Evolutionary conservation across 306 rosid species (phyloP).

Genomic region (Hippophae rhamnoides): DNA sequence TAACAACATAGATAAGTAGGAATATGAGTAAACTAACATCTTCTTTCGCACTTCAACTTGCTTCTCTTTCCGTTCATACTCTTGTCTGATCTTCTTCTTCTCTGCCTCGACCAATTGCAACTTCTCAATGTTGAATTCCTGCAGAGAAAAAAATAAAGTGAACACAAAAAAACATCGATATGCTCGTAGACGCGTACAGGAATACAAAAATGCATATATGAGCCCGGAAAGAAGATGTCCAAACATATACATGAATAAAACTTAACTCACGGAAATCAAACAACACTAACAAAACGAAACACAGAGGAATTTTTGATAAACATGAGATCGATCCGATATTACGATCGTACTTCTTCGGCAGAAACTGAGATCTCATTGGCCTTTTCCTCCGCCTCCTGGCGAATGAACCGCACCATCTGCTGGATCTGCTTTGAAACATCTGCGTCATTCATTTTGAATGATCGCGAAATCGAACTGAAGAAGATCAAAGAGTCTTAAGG

Average conservation of each 20-base stretch:
- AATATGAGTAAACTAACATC: conserved; percentile 29
- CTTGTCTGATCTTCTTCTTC: conserved; percentile 49
- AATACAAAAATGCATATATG: background rate
- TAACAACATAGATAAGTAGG: background rate
- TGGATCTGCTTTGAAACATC: conserved; percentile 66
- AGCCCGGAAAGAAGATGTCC: too few species aligned
- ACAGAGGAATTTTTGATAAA: too few species aligned
- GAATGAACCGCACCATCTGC: conserved; percentile 72
- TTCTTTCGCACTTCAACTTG: conserved; percentile 51
- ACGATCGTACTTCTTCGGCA: conserved; percentile 41
- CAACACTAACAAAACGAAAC: background rate
- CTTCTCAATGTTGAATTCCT: conserved; percentile 69
- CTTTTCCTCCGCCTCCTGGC: conserved; percentile 74
- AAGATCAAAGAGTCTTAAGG: too few species aligned
- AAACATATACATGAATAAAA: background rate
- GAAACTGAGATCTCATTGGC: conserved; percentile 60
- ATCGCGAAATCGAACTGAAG: too few species aligned
- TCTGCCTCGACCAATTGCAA: conserved; percentile 54
- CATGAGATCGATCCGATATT: too few species aligned
- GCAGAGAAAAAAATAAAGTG: background rate
- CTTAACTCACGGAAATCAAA: background rate
- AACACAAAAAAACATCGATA: background rate
- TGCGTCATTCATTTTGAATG: conserved; percentile 45
- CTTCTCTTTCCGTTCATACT: conserved; percentile 50
- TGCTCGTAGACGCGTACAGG: background rate